Base-by-base conservation (phyloP, 345 rosid genomes). In the Syzygium aqueum region DNA sequence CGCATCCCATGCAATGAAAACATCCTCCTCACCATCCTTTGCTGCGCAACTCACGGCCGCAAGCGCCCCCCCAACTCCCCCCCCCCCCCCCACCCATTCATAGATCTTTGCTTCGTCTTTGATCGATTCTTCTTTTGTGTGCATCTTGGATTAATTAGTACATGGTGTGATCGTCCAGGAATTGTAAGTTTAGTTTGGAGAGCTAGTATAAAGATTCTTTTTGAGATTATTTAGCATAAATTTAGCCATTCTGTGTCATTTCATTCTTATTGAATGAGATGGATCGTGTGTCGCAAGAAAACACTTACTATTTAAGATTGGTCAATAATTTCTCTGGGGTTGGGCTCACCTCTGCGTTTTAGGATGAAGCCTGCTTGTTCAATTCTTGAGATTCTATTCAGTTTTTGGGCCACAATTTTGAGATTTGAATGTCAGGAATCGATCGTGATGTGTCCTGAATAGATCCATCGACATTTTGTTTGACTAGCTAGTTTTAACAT, bases 1-100 rank as follows among this genome's bases (percentile, higher is more conserved):
- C 54, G 87, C 83, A 91, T 92, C 87, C 94, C 92, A 8, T 92
- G 92, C 86, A 84, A 67, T 25, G 92, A 89, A 77, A 84, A 54
- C 84, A 63, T 84, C 13, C 91, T 92, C 85, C 51, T 85, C 8
- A 52, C 57, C 84, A 59, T 89, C 84, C 88, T 92, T 85, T 43
- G 85, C 50, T 65, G 28, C 7, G 84, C 51, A 14, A 84, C 85
- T 21, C 16, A 37, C 4, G 10, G 63, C 23, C 78, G 87, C 87
- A 84, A 90, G 84, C n/a, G n/a, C n/a, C n/a, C n/a, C n/a, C n/a
- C n/a, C n/a, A n/a, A n/a, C n/a, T n/a, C n/a, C n/a, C n/a, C n/a
- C n/a, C n/a, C n/a, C n/a, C n/a, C n/a, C n/a, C n/a, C n/a, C 46
- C 28, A 23, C 78, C 40, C 46, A 61, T 43, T 63, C 86, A 22